phyloP scores from a whole-genome alignment of 2,329 filamentous ascomycete species.

The Lojkania enalia region DNA sequence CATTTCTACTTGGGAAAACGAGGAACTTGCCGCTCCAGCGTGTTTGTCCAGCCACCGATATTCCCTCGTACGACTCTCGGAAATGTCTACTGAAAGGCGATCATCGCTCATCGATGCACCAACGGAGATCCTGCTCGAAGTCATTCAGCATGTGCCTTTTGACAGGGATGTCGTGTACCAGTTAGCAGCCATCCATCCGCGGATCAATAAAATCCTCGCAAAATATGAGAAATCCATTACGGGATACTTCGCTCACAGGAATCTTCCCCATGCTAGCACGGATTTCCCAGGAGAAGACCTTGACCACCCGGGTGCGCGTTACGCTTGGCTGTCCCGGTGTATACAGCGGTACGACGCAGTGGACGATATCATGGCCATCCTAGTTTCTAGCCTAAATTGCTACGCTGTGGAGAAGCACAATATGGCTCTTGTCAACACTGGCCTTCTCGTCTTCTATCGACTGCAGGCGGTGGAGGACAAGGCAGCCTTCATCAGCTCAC shows the following conservation, averaged over 20 bases:
- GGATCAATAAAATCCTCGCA: slow-evolving; percentile 21
- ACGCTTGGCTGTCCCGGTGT: slow-evolving; percentile 33
- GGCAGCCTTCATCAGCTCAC: slow-evolving; percentile 25
- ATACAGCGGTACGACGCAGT: slow-evolving; percentile 33
- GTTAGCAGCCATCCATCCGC: slow-evolving; percentile 24
- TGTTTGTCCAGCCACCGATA: too few species aligned
- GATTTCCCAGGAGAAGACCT: slow-evolving; percentile 38
- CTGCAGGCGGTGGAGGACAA: slow-evolving; percentile 6
- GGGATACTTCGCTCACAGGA: slow-evolving; percentile 22
- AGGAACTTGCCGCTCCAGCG: too few species aligned
- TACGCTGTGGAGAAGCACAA: slow-evolving; percentile 30
- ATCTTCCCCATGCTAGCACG: slow-evolving; percentile 30
- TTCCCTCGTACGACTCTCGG: too few species aligned
- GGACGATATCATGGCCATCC: slow-evolving; percentile 36
- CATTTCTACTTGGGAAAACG: too few species aligned
- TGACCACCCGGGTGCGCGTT: slow-evolving; percentile 8
- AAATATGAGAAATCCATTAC: slow-evolving; percentile 34
- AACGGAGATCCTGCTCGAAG: slow-evolving; percentile 31
- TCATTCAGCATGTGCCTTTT: slow-evolving; percentile 31
- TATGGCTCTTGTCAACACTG: slow-evolving; percentile 28
- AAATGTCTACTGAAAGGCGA: background rate
- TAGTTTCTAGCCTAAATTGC: slow-evolving; percentile 31
- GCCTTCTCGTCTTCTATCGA: slow-evolving; percentile 32
- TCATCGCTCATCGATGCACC: slow-evolving; percentile 11
- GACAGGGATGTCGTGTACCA: slow-evolving; percentile 23